phyloP scores from a whole-genome alignment of 1,284 basidiomycete genomes.

The Puccinia sorghi region DNA sequence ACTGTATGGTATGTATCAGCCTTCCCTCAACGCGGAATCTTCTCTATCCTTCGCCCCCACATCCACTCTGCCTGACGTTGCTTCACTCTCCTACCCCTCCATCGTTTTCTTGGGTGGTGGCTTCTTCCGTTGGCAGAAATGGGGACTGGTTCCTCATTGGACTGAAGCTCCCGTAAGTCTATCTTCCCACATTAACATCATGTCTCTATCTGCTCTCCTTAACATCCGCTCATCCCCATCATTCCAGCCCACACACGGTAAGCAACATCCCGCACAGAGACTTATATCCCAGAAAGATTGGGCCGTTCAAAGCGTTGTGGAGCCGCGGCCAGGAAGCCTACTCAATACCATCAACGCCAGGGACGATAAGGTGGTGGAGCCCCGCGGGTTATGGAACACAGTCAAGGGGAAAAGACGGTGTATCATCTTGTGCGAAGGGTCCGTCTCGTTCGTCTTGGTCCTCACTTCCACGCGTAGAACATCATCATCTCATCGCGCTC shows the following conservation, averaged over 20 bases:
- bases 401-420: conserved; percentile 62
- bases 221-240: neutral
- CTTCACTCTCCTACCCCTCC: neutral
- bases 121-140: conserved; percentile 63
- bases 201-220: neutral
- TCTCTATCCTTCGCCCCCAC: neutral
- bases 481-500: neutral
- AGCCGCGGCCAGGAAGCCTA: conserved; percentile 63
- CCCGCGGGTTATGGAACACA: conserved; percentile 73
- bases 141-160: conserved; percentile 87
- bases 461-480: conserved; percentile 49
- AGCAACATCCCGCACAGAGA: neutral
- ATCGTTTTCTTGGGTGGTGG: neutral
- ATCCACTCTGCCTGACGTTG: neutral
- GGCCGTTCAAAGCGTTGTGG: neutral
- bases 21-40: neutral
- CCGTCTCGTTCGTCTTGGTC: conserved; percentile 43
- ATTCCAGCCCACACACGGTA: conserved; percentile 23
- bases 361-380: conserved; percentile 71
- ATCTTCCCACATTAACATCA: neutral
- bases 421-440: conserved; percentile 57
- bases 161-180: conserved; percentile 65
- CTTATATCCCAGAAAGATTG: too few species aligned
- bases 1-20: conserved; percentile 31
- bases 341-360: conserved; percentile 87